Evolutionary conservation across 768 basidiomycete species (phyloP).

Genomic region (Hericium erinaceus): DNA sequence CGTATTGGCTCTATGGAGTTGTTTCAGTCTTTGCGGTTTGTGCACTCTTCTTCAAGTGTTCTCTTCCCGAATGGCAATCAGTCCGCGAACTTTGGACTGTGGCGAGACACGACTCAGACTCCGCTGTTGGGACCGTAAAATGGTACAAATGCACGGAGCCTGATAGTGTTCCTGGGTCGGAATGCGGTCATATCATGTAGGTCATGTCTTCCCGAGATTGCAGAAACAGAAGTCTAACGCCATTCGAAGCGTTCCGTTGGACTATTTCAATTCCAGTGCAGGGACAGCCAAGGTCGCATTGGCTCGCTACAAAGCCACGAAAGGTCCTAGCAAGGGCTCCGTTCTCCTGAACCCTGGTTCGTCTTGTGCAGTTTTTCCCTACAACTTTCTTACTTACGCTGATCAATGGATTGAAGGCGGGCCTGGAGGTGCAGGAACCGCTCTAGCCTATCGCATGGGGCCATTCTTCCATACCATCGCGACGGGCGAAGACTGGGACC

Average conservation of each 20-base stretch:
- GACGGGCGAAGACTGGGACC: slow-evolving; percentile 18
- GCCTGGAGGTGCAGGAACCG: background rate
- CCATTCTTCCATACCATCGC: slow-evolving; percentile 7
- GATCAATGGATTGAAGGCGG: background rate
- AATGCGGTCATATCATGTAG: slow-evolving; percentile 18
- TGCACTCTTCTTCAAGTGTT: no score
- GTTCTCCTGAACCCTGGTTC: slow-evolving; percentile 25
- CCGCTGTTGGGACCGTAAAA: slow-evolving; percentile 4
- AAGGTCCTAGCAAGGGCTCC: slow-evolving; percentile 18
- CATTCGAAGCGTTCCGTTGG: slow-evolving; percentile 21
- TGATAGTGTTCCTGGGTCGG: slow-evolving; percentile 7
- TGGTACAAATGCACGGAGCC: slow-evolving; percentile 9
- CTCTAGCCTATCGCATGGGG: background rate
- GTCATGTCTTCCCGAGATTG: background rate
- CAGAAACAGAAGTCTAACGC: background rate
- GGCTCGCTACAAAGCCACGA: slow-evolving; percentile 21
- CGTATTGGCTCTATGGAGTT: no score
- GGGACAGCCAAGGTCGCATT: slow-evolving; percentile 23
- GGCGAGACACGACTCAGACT: no score
- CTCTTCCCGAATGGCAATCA: no score
- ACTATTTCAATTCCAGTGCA: slow-evolving; percentile 21
- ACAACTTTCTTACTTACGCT: no score
- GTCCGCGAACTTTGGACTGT: no score
- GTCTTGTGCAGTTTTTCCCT: background rate
- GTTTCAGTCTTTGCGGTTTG: no score